These are phyloP conservation scores for Myriosclerotinia scirpicola DNA, from an alignment of 2,329 filamentous ascomycete genomes.

Conservation along the genomic window DNA sequence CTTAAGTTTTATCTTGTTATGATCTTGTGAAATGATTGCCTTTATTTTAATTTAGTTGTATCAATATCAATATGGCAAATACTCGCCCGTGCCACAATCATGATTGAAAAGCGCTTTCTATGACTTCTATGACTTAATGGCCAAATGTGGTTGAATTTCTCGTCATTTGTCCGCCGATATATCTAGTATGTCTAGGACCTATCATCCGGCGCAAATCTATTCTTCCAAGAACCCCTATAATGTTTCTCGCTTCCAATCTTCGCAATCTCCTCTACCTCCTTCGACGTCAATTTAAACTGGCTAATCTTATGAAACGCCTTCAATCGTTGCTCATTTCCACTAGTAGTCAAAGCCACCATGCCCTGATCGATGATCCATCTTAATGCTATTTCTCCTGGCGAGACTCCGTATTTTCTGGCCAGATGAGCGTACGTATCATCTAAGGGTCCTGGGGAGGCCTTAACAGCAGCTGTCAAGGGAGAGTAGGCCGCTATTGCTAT, in stretches of 20 bases:
- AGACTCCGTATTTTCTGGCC: constrained; percentile 59
- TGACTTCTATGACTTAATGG: no score
- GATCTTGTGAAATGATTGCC: no score
- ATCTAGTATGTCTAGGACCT: constrained; percentile 40
- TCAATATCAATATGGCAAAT: no score
- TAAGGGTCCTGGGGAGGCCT: constrained; percentile 53
- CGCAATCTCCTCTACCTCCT: constrained; percentile 58
- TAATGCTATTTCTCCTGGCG: constrained; percentile 55
- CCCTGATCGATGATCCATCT: constrained; percentile 62
- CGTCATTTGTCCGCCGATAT: background rate
- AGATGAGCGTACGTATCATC: constrained; percentile 52
- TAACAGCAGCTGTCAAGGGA: constrained; percentile 53
- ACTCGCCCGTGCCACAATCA: background rate
- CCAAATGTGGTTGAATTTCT: background rate
- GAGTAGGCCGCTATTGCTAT: constrained; percentile 59
- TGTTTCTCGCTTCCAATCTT: constrained; percentile 60
- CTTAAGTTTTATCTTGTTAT: no score
- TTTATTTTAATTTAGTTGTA: no score
- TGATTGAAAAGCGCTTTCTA: no score
- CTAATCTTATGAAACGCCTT: constrained; percentile 53
- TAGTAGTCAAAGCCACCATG: constrained; percentile 60
- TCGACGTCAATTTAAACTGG: constrained; percentile 57
- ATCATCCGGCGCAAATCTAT: constrained; percentile 55
- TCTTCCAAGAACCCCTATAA: constrained; percentile 58
- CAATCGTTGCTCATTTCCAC: constrained; percentile 56